phyloP scores from a whole-genome alignment of 768 basidiomycete genomes.

The Leccinum incarnatum region DNA sequence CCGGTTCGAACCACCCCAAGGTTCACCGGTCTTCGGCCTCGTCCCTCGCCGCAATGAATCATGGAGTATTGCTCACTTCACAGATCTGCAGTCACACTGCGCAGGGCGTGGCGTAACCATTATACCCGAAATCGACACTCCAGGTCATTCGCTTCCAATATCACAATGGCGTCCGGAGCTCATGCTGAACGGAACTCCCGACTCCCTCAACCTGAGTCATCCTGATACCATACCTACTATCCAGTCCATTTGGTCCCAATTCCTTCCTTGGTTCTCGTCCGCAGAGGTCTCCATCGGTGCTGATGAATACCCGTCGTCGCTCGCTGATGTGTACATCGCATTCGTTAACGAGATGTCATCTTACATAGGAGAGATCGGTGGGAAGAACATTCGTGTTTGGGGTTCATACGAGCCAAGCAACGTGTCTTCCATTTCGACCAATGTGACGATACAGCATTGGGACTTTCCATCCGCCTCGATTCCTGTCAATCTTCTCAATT shows the following conservation, averaged over 20 bases:
- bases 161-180: slow-evolving; percentile 46
- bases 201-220: slow-evolving; percentile 38
- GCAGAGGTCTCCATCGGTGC: slow-evolving; percentile 46
- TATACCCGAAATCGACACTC: slow-evolving; percentile 44
- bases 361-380: slow-evolving; percentile 31
- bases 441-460: slow-evolving; percentile 48
- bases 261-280: slow-evolving; percentile 39
- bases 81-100: slow-evolving; percentile 36
- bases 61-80: slow-evolving; percentile 35
- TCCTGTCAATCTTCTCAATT: slow-evolving; percentile 32
- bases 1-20: slow-evolving; percentile 37
- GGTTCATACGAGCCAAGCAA: slow-evolving; percentile 40
- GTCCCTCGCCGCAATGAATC: slow-evolving; percentile 41
- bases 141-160: slow-evolving; percentile 43
- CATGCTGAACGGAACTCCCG: slow-evolving; percentile 34
- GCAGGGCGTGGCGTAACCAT: slow-evolving; percentile 37
- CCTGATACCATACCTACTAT: slow-evolving; percentile 43
- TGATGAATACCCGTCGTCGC: slow-evolving; percentile 38
- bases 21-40: slow-evolving; percentile 34
- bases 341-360: slow-evolving; percentile 44
- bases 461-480: slow-evolving; percentile 33
- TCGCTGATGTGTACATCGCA: slow-evolving; percentile 41
- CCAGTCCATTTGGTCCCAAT: slow-evolving; percentile 41
- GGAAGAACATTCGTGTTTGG: slow-evolving; percentile 43
- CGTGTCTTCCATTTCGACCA: slow-evolving; percentile 34